Base-by-base conservation (phyloP, 345 rosid species). In the Lepidium sativum region DNA sequence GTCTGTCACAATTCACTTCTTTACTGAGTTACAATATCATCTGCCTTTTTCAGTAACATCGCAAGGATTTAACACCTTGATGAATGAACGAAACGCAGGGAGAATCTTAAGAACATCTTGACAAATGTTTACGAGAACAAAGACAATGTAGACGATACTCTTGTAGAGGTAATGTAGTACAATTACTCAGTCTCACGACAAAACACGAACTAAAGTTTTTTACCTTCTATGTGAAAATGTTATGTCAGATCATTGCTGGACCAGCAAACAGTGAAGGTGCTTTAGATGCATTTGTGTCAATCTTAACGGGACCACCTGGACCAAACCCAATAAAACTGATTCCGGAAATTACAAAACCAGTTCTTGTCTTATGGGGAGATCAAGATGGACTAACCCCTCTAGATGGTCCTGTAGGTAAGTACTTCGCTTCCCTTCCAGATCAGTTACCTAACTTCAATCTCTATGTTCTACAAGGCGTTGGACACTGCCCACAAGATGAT, bases 401-500 rank as follows among this genome's bases (percentile, higher is more conserved):
- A 0, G 89, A 92, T 5, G 96, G 98, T 3, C 96, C 98, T 45
- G 95, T 84, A 3, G 98, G 89, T 50, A 81, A 75, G 67, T 92
- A 81, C 82, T 89, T 86, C 81, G 74, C 85, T 2, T 78, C 86
- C 6, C 75, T 89, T 23, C 95, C 95, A 15, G 73, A 67, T 27
- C 69, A 77, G 60, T 55, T 69, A 3, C 72, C 90, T 17, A 92
- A 92, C 34, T 86, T 89, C 52, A 83, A 29, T 60, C 80, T 92
- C 31, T 64, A 54, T 21, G 77, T 89, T 52, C 61, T 92, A 58
- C 78, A 79, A 80, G 98, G 89, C 5, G 98, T 82, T 15, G 95
- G 98, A 32, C 95, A 92, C 32, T 87, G 95, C 59, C 98, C 96
- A 20, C 91, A 89, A 74, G 98, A 92, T 47, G 98, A 89, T 72